Base-by-base conservation (phyloP, 1,284 basidiomycete species). In the Microbotryum intermedium region DNA sequence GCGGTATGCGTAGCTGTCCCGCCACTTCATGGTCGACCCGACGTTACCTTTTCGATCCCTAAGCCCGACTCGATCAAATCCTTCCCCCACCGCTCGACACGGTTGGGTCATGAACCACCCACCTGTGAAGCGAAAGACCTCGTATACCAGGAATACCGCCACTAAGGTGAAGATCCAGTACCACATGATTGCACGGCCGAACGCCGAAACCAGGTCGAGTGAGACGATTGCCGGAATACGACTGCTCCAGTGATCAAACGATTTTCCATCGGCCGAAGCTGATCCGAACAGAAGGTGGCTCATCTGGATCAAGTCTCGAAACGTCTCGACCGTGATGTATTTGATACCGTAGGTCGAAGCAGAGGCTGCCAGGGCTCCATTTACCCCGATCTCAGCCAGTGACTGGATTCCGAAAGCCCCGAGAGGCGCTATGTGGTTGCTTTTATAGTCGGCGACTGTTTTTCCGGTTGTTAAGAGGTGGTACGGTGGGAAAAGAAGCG, bases 191-290 rank as follows among this genome's bases (percentile, higher is more conserved):
- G 69, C 66, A 18, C 59, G 61, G 21, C 67, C 69, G 58, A 71
- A 70, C 3, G 66, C 66, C n/a, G 62, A 55, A 34, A 67, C 64
- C 11, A 72, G 66, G 54, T 72, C 70, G 49, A 72, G 55, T 10
- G 66, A 65, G 34, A 72, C 45, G 26, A 68, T 53, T 1, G 62
- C 64, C 1, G 71, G 70, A 9, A 72, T 55, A 6, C 53, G n/a
- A 0, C 48, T 51, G n/a, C 53, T 30, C 13, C 18, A 21, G 28
- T 54, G 44, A 8, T 26, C 8, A 49, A 57, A 4, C 57, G 57
- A 13, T 25, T 28, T 2, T 2, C 6, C 30, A 34, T 13, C 13
- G 13, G 53, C 48, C 4, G 58, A 62, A 10, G 42, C 58, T 13
- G 54, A 50, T 9, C 45, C 58, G 34, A 52, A n/a, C 23, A 60